Evolutionary conservation across 495 filamentous ascomycete genomes (phyloP).

Genomic region (Parathielavia hyrcaniae): DNA sequence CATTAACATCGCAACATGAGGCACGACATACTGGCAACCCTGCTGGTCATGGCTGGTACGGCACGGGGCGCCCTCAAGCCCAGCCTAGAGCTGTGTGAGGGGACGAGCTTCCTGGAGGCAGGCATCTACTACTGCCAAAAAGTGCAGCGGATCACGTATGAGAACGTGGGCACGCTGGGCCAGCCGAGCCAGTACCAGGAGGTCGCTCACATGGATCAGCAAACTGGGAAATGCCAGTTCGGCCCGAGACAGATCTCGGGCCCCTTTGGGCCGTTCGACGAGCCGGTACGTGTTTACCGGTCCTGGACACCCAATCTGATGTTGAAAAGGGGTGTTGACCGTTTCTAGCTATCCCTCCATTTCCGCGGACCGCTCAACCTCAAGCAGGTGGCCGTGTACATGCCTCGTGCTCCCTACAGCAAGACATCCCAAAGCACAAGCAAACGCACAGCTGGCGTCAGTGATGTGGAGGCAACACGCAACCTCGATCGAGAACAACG

Average conservation of each 20-base stretch:
- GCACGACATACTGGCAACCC: not conserved
- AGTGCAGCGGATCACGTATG: conserved; percentile 55
- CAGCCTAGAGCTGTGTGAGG: conserved; percentile 17
- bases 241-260: conserved; percentile 47
- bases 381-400: conserved; percentile 59
- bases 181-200: conserved; percentile 52
- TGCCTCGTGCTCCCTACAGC: conserved; percentile 30
- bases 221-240: conserved; percentile 49
- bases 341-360: conserved; percentile 55
- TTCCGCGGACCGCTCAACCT: conserved; percentile 61
- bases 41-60: conserved; percentile 7
- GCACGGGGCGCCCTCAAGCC: not conserved
- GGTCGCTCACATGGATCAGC: conserved; percentile 51
- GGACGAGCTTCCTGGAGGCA: conserved; percentile 18
- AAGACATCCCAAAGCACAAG: conserved; percentile 21
- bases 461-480: not conserved
- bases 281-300: conserved; percentile 51
- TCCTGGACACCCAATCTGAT: not conserved
- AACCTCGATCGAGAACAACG: not conserved
- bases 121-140: conserved; percentile 52
- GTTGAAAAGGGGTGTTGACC: not conserved
- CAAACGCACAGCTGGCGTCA: conserved; percentile 17
- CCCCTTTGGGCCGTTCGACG: conserved; percentile 56
- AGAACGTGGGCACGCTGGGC: conserved; percentile 51
- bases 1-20: conserved; percentile 6